Evolutionary conservation across 2,329 filamentous ascomycete species (phyloP).

Genomic region (Aureobasidium sp.): DNA sequence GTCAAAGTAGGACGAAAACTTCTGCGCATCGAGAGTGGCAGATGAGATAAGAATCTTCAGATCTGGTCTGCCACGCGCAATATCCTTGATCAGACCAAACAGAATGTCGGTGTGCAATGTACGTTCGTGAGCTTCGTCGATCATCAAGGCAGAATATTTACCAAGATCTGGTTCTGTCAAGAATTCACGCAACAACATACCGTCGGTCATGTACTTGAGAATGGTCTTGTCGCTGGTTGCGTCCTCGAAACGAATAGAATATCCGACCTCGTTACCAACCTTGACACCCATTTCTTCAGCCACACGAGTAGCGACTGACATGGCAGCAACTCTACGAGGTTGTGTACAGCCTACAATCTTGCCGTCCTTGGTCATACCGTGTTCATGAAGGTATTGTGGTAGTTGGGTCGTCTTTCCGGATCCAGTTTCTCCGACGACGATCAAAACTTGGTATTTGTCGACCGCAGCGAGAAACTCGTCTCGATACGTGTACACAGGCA

Average conservation of each 20-base stretch:
- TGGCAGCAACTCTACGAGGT: conserved; percentile 88
- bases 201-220: conserved; percentile 95
- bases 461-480: conserved; percentile 82
- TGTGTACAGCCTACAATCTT: conserved; percentile 90
- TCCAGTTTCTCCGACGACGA: conserved; percentile 91
- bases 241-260: conserved; percentile 91
- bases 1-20: conserved; percentile 87
- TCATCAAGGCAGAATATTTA: conserved; percentile 83
- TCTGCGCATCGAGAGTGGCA: conserved; percentile 88
- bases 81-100: conserved; percentile 79
- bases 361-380: conserved; percentile 76
- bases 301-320: conserved; percentile 95
- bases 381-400: conserved; percentile 88
- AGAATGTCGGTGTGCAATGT: conserved; percentile 88
- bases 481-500: conserved; percentile 84
- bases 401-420: conserved; percentile 94
- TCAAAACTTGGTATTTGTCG: conserved; percentile 76
- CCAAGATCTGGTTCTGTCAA: conserved; percentile 79
- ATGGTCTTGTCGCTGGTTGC: conserved; percentile 84
- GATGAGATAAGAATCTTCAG: conserved; percentile 88
- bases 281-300: conserved; percentile 89
- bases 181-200: conserved; percentile 85
- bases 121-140: conserved; percentile 94
- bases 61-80: conserved; percentile 74
- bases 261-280: conserved; percentile 86